Conservation (phyloP, 2,329 filamentous ascomycete species). For the Aspergillus fischeri region DNA sequence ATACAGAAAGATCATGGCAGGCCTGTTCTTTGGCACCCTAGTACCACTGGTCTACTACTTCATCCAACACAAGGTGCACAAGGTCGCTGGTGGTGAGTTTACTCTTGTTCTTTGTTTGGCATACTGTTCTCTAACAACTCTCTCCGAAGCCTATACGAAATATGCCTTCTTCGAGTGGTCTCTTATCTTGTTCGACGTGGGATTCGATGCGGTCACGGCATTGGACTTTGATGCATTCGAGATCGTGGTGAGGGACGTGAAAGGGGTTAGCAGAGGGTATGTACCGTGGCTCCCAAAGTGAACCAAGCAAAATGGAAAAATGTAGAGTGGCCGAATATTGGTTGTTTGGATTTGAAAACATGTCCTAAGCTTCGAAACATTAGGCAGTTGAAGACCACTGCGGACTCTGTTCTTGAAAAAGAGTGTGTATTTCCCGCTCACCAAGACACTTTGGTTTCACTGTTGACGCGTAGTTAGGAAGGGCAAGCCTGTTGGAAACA, state of each 20-base stretch:
- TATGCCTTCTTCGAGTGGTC: slow-evolving; percentile 99
- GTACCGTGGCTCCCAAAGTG: slow-evolving; percentile 93
- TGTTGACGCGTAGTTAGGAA: slow-evolving; percentile 55
- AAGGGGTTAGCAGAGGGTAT: slow-evolving; percentile 95
- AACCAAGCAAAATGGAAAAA: slow-evolving; percentile 42
- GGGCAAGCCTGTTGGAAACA: slow-evolving; percentile 65
- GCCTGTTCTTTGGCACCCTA: slow-evolving; percentile 83
- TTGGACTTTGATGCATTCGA: slow-evolving; percentile 89
- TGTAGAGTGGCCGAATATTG: slow-evolving; percentile 44
- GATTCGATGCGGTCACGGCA: slow-evolving; percentile 90
- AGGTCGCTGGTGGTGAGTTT: slow-evolving; percentile 77
- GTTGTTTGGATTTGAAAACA: slow-evolving; percentile 36
- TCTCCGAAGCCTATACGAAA: slow-evolving; percentile 77
- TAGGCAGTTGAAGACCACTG: slow-evolving; percentile 49
- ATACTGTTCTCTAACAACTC: slow-evolving; percentile 1
- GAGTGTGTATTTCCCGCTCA: slow-evolving; percentile 56
- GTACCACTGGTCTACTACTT: slow-evolving; percentile 93
- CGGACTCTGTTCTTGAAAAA: slow-evolving; percentile 59
- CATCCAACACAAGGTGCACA: slow-evolving; percentile 97
- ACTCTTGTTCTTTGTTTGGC: neutral
- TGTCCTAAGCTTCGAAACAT: slow-evolving; percentile 32
- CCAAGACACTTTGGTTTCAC: slow-evolving; percentile 8
- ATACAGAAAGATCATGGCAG: slow-evolving; percentile 81
- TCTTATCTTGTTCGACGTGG: slow-evolving; percentile 90
- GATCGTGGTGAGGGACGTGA: slow-evolving; percentile 80